Evolutionary conservation across 1,284 basidiomycete genomes (phyloP).

Genomic region (Mrakiaceae sp.): DNA sequence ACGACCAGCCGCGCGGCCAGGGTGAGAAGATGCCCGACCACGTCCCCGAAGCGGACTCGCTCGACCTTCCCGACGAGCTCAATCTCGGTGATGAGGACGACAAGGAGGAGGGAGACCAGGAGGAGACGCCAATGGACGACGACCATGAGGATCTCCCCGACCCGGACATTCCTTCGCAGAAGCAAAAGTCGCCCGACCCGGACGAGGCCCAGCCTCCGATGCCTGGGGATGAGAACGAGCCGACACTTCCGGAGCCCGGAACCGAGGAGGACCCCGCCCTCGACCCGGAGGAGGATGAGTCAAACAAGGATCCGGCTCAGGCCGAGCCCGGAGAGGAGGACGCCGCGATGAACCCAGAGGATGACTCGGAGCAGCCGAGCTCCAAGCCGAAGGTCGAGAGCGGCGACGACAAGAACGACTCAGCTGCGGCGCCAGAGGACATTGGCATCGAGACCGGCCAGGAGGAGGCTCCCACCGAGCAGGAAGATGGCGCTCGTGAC

Average conservation of each 20-base stretch:
- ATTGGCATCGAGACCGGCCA: constrained; percentile 16
- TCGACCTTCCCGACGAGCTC: constrained; percentile 76
- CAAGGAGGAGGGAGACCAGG: constrained; percentile 27
- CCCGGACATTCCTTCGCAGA: constrained; percentile 10
- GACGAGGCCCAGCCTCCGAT: constrained; percentile 5
- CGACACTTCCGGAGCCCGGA: constrained; percentile 19
- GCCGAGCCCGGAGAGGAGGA: constrained; percentile 20
- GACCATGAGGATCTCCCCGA: constrained; percentile 8
- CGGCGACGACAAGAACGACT: constrained; percentile 10
- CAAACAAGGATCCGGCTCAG: constrained; percentile 27
- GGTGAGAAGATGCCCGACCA: constrained; percentile 36
- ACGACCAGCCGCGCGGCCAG: constrained; percentile 27
- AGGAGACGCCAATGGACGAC: constrained; percentile 22
- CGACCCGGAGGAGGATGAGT: constrained; percentile 27
- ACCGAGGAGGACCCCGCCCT: constrained; percentile 26
- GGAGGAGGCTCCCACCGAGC: constrained; percentile 19
- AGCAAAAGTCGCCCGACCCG: constrained; percentile 16
- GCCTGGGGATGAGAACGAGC: constrained; percentile 12
- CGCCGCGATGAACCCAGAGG: constrained; percentile 26
- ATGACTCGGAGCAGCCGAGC: constrained; percentile 26
- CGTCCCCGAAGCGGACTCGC: constrained; percentile 59
- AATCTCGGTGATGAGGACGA: constrained; percentile 45
- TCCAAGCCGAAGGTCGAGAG: constrained; percentile 22
- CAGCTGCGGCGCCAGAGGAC: constrained; percentile 4
- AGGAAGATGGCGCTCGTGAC: constrained; percentile 25